These are phyloP conservation scores for Candida sojae DNA, from an alignment of 1,139 yeast species.

Conservation along the genomic window DNA sequence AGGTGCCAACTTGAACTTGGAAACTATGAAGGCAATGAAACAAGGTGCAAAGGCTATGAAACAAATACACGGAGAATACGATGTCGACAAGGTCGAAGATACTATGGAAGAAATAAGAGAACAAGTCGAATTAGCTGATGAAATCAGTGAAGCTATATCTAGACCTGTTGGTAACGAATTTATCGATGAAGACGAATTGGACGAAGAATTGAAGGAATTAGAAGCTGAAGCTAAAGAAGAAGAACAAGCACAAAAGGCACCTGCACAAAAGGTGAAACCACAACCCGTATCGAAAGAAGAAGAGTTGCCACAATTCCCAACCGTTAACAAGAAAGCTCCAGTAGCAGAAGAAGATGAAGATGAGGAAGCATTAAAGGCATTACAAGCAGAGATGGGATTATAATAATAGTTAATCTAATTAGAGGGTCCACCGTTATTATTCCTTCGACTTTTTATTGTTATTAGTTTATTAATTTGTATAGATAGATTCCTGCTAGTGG, in stretches of 20 bases:
- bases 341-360: conserved; percentile 73
- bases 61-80: conserved; percentile 91
- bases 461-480: neutral
- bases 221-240: conserved; percentile 76
- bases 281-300: conserved; percentile 17
- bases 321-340: conserved; percentile 42
- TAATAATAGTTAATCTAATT: conserved; percentile 22
- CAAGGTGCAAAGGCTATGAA: conserved; percentile 98
- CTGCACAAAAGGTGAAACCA: conserved; percentile 19
- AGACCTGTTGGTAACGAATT: conserved; percentile 83
- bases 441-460: neutral
- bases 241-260: conserved; percentile 18
- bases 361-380: conserved; percentile 85
- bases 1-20: conserved; percentile 92
- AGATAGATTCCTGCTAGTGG: conserved; percentile 1
- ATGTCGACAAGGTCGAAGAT: conserved; percentile 93
- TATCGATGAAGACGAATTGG: conserved; percentile 79
- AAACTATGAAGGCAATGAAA: conserved; percentile 98
- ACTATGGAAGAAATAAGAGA: conserved; percentile 99
- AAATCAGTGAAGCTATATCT: conserved; percentile 93
- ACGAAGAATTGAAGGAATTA: conserved; percentile 86
- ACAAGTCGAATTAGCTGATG: conserved; percentile 93
- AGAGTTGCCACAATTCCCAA: conserved; percentile 51
- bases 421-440: neutral
- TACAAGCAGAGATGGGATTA: conserved; percentile 95